Evolutionary conservation across 2,329 filamentous ascomycete species (phyloP), one percentile per base, ranked within the genome.

Genomic region (Alternaria sp.): DNA sequence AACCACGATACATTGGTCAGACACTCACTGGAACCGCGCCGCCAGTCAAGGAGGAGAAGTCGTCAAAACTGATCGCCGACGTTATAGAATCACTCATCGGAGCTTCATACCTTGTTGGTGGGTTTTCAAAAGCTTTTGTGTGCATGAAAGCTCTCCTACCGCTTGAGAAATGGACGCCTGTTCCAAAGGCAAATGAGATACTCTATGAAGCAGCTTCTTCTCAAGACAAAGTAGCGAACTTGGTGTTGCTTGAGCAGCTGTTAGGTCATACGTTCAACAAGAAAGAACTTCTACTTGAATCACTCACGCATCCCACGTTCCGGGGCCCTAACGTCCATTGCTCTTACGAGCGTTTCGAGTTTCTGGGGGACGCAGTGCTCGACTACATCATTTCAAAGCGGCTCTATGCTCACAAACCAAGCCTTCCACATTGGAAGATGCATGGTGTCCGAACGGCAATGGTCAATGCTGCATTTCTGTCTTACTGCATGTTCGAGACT

Each of bases 71-170:
- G 0, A 84, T 97, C 7, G 94, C 94, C 4, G 94, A 98, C 70
- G 89, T 97, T 0, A 85, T 97, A 0, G 94, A 98, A 74, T 87
- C 94, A 0, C 81, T 97, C 0, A 89, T 97, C 20, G 94, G 93
- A 1, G 91, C 89, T 1, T 86, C 91, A 0, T 93, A 86, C 68
- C 62, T 91, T 1, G 86, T 91, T 53, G 91, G 91, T 1, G 91
- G 91, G 0, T 80, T 91, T 14, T 48, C 80, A 0, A 89, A 87
- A 65, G 90, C 89, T 0, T 77, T 89, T 16, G 68, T 79, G 2
- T 93, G 90, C 74, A 84, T 95, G 12, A 59, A 72, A 47, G 81
- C 84, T 3, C 74, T 89, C 1, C 89, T 97, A 65, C 75, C 96
- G 1, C 84, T 85, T 0, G 85, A 90, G 51, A 74, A 85, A 2